Evolutionary conservation across 176 grass and related monocot species (phyloP), one percentile per base, ranked within the genome.

Genomic region (Triticum urartu): DNA sequence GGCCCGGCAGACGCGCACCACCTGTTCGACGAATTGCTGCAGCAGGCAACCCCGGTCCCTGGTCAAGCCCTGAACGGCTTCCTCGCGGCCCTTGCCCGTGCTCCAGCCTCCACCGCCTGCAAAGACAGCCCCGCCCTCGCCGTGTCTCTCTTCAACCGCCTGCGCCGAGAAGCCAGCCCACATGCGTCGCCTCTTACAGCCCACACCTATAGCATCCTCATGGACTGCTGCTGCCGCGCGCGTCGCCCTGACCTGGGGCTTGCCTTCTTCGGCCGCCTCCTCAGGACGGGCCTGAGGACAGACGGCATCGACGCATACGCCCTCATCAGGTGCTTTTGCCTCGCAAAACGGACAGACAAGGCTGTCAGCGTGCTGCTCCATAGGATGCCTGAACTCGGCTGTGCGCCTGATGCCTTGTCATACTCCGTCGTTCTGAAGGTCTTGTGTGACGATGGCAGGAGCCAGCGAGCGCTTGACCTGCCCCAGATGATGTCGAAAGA

Each of bases 341-440:
- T 30, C 24, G 22, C 25, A 30, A 64, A 87, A 30, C 86, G 72
- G 73, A 54, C 64, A 11, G 3, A 21, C 2, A 43, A 65, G 47
- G 78, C 78, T 11, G 84, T 61, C 43, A 32, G 6, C 45, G 61
- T 83, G 52, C 28, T 86, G 68, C 28, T 86, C 13, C 68, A 78
- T 7, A 83, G 47, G 56, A 68, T 87, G 89, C 24, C 89, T 73
- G 52, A 72, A 14, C 56, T 91, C 28, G 79, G 74, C 20, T 79
- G 69, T 35, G 5, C 7, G 43, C 89, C 79, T 14, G 12, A 80
- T 74, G 43, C 62, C 4, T 38, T 87, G 10, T 79, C 79, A 0
- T 90, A 86, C 30, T 75, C 17, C 7, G 8, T 33, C 34, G 17
- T 89, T 79, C 79, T 89, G 12, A 86, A 89, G 59, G 42, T 83